Percentiles rank a stretch among this genome's conserved stretches.
These are phyloP conservation scores for Stagonosporopsis vannaccii DNA, from an alignment of 2,329 filamentous ascomycete genomes.

Conservation along the genomic window DNA sequence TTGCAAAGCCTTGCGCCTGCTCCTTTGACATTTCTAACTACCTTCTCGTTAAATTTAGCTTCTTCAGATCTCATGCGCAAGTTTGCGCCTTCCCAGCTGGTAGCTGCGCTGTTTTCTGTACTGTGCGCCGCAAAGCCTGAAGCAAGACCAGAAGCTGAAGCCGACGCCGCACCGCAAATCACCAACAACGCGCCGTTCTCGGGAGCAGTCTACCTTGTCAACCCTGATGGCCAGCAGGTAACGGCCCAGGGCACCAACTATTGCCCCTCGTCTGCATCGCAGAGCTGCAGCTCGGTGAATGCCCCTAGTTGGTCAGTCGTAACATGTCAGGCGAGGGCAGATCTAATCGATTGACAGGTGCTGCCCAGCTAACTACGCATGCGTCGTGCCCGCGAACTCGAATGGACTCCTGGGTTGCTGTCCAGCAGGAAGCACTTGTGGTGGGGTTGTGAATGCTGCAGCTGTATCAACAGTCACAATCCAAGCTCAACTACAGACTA, in stretches of 20 bases:
- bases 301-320: constrained; percentile 52
- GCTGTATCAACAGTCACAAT: constrained; percentile 48
- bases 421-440: constrained; percentile 44
- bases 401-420: constrained; percentile 50
- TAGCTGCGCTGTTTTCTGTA: constrained; percentile 2
- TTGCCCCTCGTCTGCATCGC: constrained; percentile 46
- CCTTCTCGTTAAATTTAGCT: too few species aligned
- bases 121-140: constrained; percentile 33
- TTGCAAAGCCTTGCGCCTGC: background rate
- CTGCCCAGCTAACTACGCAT: constrained; percentile 46
- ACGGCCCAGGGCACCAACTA: constrained; percentile 43
- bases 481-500: constrained; percentile 37
- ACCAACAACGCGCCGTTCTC: constrained; percentile 51
- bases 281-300: constrained; percentile 53
- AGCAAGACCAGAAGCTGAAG: constrained; percentile 36
- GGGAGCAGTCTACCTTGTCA: constrained; percentile 50
- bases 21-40: background rate
- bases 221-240: constrained; percentile 42
- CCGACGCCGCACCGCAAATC: constrained; percentile 39
- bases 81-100: background rate
- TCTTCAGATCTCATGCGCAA: constrained; percentile 1
- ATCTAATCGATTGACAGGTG: constrained; percentile 36
- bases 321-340: background rate
- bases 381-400: constrained; percentile 40
- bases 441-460: constrained; percentile 42